Conservation (phyloP, 768 basidiomycete genomes). For the Harrya chromipes region DNA sequence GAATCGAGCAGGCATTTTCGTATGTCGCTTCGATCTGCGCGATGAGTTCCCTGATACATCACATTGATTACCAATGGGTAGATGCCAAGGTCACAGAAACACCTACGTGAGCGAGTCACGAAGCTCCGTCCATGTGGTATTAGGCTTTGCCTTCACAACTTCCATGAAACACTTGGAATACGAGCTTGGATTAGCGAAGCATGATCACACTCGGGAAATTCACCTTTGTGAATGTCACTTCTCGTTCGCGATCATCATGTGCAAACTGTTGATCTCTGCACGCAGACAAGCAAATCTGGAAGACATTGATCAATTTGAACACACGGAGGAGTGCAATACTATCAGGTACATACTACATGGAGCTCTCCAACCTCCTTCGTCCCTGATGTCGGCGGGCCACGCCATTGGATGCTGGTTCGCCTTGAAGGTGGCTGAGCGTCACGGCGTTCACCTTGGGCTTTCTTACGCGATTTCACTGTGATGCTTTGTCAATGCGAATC, state of each 20-base stretch:
- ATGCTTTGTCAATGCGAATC: neutral
- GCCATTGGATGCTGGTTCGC: neutral
- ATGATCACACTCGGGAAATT: neutral
- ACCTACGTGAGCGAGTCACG: neutral
- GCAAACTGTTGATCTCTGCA: slow-evolving; percentile 10
- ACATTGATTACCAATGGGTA: neutral
- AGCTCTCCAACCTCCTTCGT: neutral
- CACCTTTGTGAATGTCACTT: slow-evolving; percentile 10
- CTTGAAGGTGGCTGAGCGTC: neutral
- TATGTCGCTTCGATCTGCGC: neutral
- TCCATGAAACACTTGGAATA: neutral
- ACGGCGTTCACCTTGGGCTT: no score
- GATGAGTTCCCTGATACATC: neutral
- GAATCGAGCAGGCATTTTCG: neutral
- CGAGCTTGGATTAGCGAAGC: neutral
- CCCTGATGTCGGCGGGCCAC: neutral
- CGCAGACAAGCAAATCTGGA: slow-evolving; percentile 12
- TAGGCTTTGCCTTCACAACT: neutral
- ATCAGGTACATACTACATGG: slow-evolving; percentile 1
- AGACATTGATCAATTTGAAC: neutral
- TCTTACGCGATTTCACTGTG: slow-evolving; percentile 12
- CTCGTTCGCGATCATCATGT: slow-evolving; percentile 7
- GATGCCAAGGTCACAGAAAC: neutral
- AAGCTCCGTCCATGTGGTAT: neutral
- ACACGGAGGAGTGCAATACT: neutral